Conservation (phyloP, 305 asterid species). For the Fraxinus latifolia region DNA sequence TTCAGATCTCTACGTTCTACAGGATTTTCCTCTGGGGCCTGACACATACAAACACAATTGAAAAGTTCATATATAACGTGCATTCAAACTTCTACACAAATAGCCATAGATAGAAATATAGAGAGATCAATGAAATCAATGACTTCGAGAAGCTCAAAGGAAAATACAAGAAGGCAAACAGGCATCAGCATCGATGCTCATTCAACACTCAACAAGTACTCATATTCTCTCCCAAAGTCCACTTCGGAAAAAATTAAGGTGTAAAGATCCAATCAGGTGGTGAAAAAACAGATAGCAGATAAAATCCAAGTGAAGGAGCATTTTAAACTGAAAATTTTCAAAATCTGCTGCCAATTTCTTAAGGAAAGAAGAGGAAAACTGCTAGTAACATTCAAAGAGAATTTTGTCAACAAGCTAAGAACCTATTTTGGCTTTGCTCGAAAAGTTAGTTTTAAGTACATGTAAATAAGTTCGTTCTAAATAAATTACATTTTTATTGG, state of each 20-base stretch:
- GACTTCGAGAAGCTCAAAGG: background rate
- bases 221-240: background rate
- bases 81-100: background rate
- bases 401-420: background rate
- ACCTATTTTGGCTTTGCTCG: background rate
- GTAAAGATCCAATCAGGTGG: background rate
- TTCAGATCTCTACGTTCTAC: conserved; percentile 67
- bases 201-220: background rate
- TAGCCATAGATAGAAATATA: background rate
- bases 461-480: background rate
- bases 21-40: conserved; percentile 42
- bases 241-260: background rate
- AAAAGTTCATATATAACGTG: background rate
- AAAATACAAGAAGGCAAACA: conserved; percentile 2
- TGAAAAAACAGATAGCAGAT: background rate
- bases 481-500: background rate
- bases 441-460: background rate
- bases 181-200: background rate
- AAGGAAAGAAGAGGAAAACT: background rate
- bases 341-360: background rate
- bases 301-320: background rate
- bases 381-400: background rate
- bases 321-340: background rate
- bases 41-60: conserved; percentile 17
- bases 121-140: background rate